Conservation (phyloP, 177 flowering plant genomes). For the Tripterygium wilfordii region DNA sequence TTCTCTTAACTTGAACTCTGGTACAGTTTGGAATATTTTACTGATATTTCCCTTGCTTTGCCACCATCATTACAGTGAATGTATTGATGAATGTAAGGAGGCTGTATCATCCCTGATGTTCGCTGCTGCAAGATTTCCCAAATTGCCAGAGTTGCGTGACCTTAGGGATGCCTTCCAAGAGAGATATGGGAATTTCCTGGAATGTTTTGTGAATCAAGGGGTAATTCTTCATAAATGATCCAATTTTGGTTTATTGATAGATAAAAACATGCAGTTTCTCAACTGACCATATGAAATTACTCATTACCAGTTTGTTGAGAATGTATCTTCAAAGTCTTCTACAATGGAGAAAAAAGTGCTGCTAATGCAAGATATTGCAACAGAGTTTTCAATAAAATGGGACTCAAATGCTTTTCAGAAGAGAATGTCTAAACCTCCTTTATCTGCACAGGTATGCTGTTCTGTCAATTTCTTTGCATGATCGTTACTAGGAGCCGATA, state of each 20-base stretch:
- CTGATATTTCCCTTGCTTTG: conserved; percentile 4
- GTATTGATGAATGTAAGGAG: conserved; percentile 70
- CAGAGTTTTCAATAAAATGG: conserved; percentile 55
- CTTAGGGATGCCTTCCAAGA: conserved; percentile 70
- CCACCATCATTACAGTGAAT: conserved; percentile 48
- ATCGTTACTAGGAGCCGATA: too few relatives aligned
- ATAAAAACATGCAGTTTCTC: too few relatives aligned
- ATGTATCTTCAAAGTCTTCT: conserved; percentile 32
- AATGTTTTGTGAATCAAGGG: conserved; percentile 51
- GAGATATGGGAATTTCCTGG: conserved; percentile 61
- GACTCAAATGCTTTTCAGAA: conserved; percentile 42
- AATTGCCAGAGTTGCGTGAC: conserved; percentile 77
- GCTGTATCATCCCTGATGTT: conserved; percentile 69
- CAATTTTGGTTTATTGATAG: too few relatives aligned
- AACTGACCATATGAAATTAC: conserved; percentile 7
- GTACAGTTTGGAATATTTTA: not conserved
- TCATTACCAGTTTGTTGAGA: conserved; percentile 42
- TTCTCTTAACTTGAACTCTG: not conserved
- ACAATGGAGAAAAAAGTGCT: conserved; percentile 40
- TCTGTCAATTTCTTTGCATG: not conserved
- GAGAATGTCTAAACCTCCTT: conserved; percentile 36
- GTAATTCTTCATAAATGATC: conserved; percentile 26
- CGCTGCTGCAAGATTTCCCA: conserved; percentile 86
- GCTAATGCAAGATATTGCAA: conserved; percentile 51
- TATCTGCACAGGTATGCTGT: conserved; percentile 23